phyloP scores from a whole-genome alignment of 805 yeast species.

The Yarrowia osloensis region DNA sequence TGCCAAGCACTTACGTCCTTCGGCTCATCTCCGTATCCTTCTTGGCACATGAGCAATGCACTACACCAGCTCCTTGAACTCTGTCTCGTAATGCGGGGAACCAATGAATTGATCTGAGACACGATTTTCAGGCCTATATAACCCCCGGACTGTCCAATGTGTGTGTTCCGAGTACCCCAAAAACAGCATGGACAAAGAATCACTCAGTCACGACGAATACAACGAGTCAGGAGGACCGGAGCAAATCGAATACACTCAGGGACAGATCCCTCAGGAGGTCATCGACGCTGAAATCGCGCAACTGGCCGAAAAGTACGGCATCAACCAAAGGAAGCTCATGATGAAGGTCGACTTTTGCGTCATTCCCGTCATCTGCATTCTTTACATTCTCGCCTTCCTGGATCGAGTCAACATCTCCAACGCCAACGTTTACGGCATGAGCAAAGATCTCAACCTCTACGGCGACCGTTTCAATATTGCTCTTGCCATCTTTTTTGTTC shows the following conservation, averaged over 20 bases:
- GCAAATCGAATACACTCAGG: not conserved
- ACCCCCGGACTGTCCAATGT: not conserved
- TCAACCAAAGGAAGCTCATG: constrained; percentile 59
- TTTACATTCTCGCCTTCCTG: constrained; percentile 74
- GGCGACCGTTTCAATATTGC: constrained; percentile 66
- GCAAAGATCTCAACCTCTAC: constrained; percentile 52
- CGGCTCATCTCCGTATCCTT: not conserved
- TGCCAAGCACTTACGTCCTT: not conserved
- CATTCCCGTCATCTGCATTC: constrained; percentile 70
- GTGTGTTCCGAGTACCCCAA: not conserved
- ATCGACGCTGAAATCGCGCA: constrained; percentile 33
- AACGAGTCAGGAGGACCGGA: not conserved
- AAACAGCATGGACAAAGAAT: constrained; percentile 8
- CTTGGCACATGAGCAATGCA: constrained; percentile 16
- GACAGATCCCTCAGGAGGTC: not conserved
- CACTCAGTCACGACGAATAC: constrained; percentile 12
- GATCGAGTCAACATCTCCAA: constrained; percentile 83
- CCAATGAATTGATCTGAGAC: not conserved
- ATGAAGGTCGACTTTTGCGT: constrained; percentile 68
- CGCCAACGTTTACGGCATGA: constrained; percentile 73
- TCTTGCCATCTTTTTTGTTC: constrained; percentile 72
- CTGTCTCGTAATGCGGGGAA: constrained; percentile 4
- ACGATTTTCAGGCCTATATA: not conserved
- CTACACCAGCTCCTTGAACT: not conserved
- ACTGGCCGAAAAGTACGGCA: constrained; percentile 51